Evolutionary conservation across 179 eudicot genomes (phyloP).

Genomic region (Silene vulgaris): DNA sequence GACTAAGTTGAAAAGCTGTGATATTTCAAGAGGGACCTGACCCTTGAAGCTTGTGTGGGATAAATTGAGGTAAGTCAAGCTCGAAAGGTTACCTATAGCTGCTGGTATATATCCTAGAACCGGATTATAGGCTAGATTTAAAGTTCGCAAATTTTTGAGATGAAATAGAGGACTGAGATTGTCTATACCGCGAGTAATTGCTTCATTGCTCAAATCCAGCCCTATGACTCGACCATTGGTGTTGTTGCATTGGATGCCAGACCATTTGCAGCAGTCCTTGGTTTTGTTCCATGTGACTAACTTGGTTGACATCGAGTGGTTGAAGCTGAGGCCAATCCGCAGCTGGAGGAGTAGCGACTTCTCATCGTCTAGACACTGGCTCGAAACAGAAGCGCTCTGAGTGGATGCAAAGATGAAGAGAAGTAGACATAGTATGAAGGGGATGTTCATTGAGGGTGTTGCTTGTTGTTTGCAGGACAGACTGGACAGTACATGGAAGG

Average conservation of each 20-base stretch:
- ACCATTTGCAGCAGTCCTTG: conserved; percentile 24
- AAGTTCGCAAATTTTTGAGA: too few relatives aligned
- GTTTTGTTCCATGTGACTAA: conserved; percentile 33
- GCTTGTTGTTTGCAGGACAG: too few relatives aligned
- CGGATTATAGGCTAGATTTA: too few relatives aligned
- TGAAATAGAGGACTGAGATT: too few relatives aligned
- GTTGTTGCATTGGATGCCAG: conserved; percentile 7
- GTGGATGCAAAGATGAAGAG: not conserved
- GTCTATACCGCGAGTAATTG: too few relatives aligned
- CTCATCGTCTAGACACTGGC: conserved; percentile 16
- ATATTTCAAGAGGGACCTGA: too few relatives aligned
- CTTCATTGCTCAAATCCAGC: conserved; percentile 16
- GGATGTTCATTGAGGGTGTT: not conserved
- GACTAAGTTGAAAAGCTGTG: too few relatives aligned
- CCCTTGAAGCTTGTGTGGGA: too few relatives aligned
- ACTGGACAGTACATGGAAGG: too few relatives aligned
- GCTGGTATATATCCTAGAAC: too few relatives aligned
- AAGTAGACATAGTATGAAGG: not conserved
- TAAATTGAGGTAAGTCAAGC: too few relatives aligned
- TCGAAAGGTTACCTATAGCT: too few relatives aligned
- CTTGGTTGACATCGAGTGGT: conserved; percentile 20
- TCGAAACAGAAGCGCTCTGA: not conserved
- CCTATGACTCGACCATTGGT: conserved; percentile 17
- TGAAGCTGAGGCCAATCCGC: not conserved
- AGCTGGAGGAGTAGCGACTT: conserved; percentile 17